Percentiles rank a stretch among this genome's conserved stretches.
Evolutionary conservation across 2,329 filamentous ascomycete genomes (phyloP).

Genomic region (Paecilomyces dactylethromorphus): DNA sequence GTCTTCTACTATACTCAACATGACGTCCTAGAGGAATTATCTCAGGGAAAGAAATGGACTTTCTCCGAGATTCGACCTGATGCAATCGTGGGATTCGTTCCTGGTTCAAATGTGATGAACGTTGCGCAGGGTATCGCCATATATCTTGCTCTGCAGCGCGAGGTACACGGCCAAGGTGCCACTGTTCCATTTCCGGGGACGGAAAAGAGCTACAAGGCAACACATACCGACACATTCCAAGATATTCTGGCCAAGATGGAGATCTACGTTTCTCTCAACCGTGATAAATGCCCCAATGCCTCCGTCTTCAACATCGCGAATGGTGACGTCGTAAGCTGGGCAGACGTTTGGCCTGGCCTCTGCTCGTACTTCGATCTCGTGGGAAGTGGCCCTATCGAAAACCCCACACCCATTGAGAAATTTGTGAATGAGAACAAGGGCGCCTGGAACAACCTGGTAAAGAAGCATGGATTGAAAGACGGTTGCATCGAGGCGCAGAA

Average conservation of each 20-base stretch:
- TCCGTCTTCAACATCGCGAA: slow-evolving; percentile 18
- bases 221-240: slow-evolving; percentile 19
- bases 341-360: slow-evolving; percentile 16
- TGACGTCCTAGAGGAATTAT: slow-evolving; percentile 12
- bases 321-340: slow-evolving; percentile 15
- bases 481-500: slow-evolving; percentile 11
- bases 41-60: slow-evolving; percentile 18
- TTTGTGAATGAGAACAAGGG: slow-evolving; percentile 9
- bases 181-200: slow-evolving; percentile 15
- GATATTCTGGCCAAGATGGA: slow-evolving; percentile 17
- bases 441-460: slow-evolving; percentile 10
- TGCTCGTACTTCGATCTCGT: slow-evolving; percentile 20
- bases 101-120: slow-evolving; percentile 16
- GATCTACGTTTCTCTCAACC: slow-evolving; percentile 18
- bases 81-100: slow-evolving; percentile 19
- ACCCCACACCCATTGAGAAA: slow-evolving; percentile 3
- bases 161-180: slow-evolving; percentile 10
- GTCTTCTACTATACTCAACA: slow-evolving; percentile 24
- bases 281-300: slow-evolving; percentile 11
- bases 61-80: slow-evolving; percentile 25
- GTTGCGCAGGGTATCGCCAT: slow-evolving; percentile 15
- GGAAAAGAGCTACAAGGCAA: slow-evolving; percentile 10
- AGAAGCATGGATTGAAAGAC: slow-evolving; percentile 9
- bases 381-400: slow-evolving; percentile 11
- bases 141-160: slow-evolving; percentile 15